phyloP scores from a whole-genome alignment of 2,329 filamentous ascomycete genomes.

The Ascochyta lentis region DNA sequence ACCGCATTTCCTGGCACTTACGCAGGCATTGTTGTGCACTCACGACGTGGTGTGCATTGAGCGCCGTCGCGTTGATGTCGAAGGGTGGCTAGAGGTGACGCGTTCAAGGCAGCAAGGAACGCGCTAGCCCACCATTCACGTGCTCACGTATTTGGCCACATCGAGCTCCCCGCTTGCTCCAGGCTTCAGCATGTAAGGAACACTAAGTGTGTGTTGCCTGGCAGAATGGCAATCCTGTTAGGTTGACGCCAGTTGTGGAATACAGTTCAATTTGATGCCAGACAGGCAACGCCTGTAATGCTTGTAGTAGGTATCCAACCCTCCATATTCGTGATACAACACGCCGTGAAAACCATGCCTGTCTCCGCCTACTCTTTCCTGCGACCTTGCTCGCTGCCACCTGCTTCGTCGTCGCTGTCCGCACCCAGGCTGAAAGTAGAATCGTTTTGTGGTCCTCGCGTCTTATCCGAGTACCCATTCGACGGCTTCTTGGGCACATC shows the following conservation, averaged over 20 bases:
- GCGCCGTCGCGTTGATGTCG: conserved; percentile 30
- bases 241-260: background rate
- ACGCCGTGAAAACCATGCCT: background rate
- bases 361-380: conserved; percentile 33
- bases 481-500: conserved; percentile 31
- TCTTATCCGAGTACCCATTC: conserved; percentile 40
- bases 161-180: background rate
- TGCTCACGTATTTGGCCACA: conserved; percentile 1
- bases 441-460: conserved; percentile 43
- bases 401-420: conserved; percentile 50
- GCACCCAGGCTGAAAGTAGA: conserved; percentile 58
- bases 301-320: conserved; percentile 14
- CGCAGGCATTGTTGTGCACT: conserved; percentile 44
- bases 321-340: conserved; percentile 2
- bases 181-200: conserved; percentile 2
- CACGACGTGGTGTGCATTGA: conserved; percentile 32
- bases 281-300: conserved; percentile 21
- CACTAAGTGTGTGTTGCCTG: background rate
- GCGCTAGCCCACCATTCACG: conserved; percentile 21
- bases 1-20: conserved; percentile 26
- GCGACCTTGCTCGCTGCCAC: conserved; percentile 41
- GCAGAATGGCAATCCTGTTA: background rate
- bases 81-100: conserved; percentile 41
- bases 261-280: conserved; percentile 1
- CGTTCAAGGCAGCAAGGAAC: conserved; percentile 34